Evolutionary conservation across 2,329 filamentous ascomycete genomes (phyloP), one percentile per base, ranked within the genome.

Genomic region (Ceratocystis cubensis): DNA sequence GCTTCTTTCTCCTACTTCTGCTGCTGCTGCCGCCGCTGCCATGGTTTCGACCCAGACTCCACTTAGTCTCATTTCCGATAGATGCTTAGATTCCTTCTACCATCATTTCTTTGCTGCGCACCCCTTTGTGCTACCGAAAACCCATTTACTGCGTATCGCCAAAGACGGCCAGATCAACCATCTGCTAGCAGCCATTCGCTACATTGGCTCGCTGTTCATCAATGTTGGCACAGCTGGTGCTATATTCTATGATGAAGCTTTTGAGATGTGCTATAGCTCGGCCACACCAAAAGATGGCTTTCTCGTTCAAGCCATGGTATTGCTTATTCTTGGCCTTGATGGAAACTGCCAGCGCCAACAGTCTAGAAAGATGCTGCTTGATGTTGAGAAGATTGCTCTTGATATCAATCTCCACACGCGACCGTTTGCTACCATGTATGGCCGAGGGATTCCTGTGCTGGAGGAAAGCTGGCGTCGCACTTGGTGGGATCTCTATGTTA

Each of bases 401-500:
- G 84, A 91, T 66, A 81, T 96, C 28, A 87, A 88, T 0, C 82
- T 96, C 75, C 86, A 96, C 72, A 84, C 83, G 8, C 79, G 83
- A 61, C 79, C 82, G 0, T 96, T 85, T 73, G 86, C 90, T 0
- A 75, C 80, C 0, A 75, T 80, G 4, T 79, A 90, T 71, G 86
- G 88, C 17, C 78, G 81, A 33, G 84, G 84, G 4, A 83, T 88
- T 68, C 79, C 84, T 0, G 79, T 91, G 1, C 73, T 92, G 2
- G 89, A 93, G 73, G 92, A 96, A 75, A 89, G 87, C 73, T 88
- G 90, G 83, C 83, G 91, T 20, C 82, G 92, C 67, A 96, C 91
- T 1, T 96, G 91, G 91, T 96, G 92, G 92, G 91, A 85, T 69
- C 73, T 85, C 3, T 93, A 87, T 72, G 82, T 89, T n/a, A 82